Evolutionary conservation across 2,329 filamentous ascomycete genomes (phyloP), one percentile per base, ranked within the genome.

Genomic region (Hymenoscyphus occultus): DNA sequence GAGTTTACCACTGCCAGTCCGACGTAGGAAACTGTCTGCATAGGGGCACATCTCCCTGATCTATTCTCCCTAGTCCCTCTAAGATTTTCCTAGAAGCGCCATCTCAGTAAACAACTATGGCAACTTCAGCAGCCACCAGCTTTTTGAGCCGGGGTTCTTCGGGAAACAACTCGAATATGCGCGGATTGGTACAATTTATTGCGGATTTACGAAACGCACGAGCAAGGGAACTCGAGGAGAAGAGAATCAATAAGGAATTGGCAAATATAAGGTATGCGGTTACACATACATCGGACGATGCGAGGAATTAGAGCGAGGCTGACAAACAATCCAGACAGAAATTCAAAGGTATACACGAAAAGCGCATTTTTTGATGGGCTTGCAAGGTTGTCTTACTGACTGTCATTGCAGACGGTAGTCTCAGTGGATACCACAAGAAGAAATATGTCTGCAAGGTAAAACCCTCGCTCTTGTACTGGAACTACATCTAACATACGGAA

Each of bases 371-470:
- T 10, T 40, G 39, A 14, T 35, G 10, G 39, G 16, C 28, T 35
- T 39, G 16, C 59, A 45, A 19, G 22, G 22, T 28, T 51, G n/a
- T 28, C 16, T 70, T 65, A 62, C 69, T 73, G 61, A 72, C 59
- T 7, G 32, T 28, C 39, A 19, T 35, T 54, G 65, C 68, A 88
- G 91, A 95, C 77, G 93, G 93, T 70, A 95, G 85, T 76, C 82
- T 99, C 65, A 97, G 90, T 76, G 96, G 95, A 71, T 99, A 99
- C 77, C 93, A 97, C 83, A 97, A 96, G 84, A 99, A 99, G 86
- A 99, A 99, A 90, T 99, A 99, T 77, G 95, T 99, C 71, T 99
- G 95, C 91, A 99, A 99, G 83, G 85, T 87, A 80, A 63, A 76
- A 22, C 64, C 32, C 60, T 60, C 65, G 51, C n/a, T 28, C 59